These are phyloP conservation scores for Rhodamnia rubescens DNA, from an alignment of 345 rosid species.

Conservation along the genomic window DNA sequence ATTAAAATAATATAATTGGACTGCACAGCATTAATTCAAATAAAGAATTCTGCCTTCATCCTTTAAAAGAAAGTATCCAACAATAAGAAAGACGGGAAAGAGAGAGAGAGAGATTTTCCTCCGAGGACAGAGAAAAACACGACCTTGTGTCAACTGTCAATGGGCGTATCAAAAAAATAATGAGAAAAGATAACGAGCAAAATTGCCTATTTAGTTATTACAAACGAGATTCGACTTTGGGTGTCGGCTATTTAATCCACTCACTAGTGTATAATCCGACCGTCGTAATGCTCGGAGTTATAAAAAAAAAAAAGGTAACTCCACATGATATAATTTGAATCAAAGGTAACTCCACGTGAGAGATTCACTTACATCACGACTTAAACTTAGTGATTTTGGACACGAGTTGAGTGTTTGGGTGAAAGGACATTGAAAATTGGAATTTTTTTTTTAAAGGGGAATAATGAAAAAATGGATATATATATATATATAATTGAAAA, in stretches of 20 bases:
- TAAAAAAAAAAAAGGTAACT: background rate
- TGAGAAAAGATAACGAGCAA: fast-evolving
- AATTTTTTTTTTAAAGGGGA: background rate
- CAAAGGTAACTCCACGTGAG: no score
- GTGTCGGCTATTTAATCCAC: background rate
- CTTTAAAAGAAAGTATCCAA: background rate
- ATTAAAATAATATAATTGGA: no score
- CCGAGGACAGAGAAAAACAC: background rate
- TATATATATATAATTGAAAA: no score
- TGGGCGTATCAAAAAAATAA: background rate
- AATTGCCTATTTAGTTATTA: background rate
- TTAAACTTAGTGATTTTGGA: background rate
- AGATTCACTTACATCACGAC: background rate
- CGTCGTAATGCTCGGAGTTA: fast-evolving
- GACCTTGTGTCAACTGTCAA: no score
- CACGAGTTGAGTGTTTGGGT: fast-evolving
- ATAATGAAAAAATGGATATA: no score
- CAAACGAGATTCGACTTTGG: fast-evolving
- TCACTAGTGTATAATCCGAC: fast-evolving
- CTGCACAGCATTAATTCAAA: background rate
- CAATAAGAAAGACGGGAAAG: background rate
- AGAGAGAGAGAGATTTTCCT: background rate
- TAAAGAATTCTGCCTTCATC: fast-evolving
- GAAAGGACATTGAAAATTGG: background rate
- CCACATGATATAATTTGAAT: background rate